Base-by-base conservation (phyloP, 1,284 basidiomycete genomes). In the Cutaneotrichosporon mucoides region DNA sequence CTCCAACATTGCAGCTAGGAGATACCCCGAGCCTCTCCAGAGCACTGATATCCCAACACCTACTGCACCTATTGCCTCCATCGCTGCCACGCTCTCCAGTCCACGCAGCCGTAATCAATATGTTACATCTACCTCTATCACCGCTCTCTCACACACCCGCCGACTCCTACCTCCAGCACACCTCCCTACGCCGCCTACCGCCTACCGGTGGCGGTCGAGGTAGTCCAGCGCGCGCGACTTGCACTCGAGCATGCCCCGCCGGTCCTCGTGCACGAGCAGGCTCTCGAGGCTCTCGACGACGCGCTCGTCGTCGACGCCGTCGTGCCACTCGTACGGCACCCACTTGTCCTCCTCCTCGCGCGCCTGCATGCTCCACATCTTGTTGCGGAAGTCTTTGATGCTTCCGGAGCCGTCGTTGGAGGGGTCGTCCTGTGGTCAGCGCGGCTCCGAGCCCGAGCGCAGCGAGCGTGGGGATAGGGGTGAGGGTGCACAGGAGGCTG, bases 331-430 rank as follows among this genome's bases (percentile, higher is more conserved):
- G 61, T 76, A 79, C 11, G 60, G 51, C 2, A 73, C 65, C 77
- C 77, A 79, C 36, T 60, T 59, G 64, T 79, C 77, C 40, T 72
- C 72, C 8, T 68, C 65, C 61, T 77, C 76, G 35, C 66, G 63
- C 43, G 67, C 60, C 2, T 66, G 60, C 62, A 66, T 67, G 35
- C 66, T 60, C 70, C 73, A 75, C 72, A 77, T 75, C 62, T 76
- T 76, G 55, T 72, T 70, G 44, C 77, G 66, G 62, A 79, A 77
- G 60, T 77, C 74, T 51, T 74, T 73, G 59, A 77, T 73, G 4
- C 68, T 68, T 7, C 77, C 77, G 16, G 66, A 68, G 8, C 76
- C 76, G 60, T 77, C 77, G 52, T 72, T 73, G 34, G 73, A 67
- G 34, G 73, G 70, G 55, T 75, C 73, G 55, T 74, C 68, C 56